A percentile compares a stretch with the other conserved stretches of the same genome.
These are phyloP conservation scores for Phialophora verrucosa DNA, from an alignment of 2,329 filamentous ascomycete genomes.

Conservation along the genomic window DNA sequence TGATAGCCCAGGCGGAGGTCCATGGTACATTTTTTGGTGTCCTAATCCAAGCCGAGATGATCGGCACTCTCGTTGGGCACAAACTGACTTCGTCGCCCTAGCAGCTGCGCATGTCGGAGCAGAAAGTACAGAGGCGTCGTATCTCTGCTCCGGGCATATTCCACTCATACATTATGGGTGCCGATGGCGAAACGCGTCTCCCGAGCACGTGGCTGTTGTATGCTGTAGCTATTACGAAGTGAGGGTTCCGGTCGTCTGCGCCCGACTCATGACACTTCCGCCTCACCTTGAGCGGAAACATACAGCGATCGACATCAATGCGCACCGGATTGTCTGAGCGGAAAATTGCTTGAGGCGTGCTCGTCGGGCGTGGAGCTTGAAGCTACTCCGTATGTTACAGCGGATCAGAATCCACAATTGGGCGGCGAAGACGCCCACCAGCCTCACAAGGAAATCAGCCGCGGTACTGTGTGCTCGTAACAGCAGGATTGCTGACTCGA, in stretches of 20 bases:
- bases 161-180: not conserved
- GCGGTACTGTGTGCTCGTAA: not conserved
- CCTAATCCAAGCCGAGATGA: conserved; percentile 19
- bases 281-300: conserved; percentile 8
- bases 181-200: conserved; percentile 2
- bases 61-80: conserved; percentile 34
- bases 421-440: conserved; percentile 23
- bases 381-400: conserved; percentile 11
- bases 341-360: not conserved
- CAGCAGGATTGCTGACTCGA: conserved; percentile 6
- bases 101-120: conserved; percentile 6
- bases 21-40: conserved; percentile 5
- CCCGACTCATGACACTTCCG: conserved; percentile 1
- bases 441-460: not conserved
- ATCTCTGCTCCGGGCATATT: not conserved
- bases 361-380: conserved; percentile 8
- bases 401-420: conserved; percentile 32
- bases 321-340: conserved; percentile 3
- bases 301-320: not conserved
- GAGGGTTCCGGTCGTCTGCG: not conserved
- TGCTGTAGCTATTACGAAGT: not conserved
- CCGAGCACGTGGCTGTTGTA: not conserved
- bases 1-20: conserved; percentile 11
- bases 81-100: conserved; percentile 25
- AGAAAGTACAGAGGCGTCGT: conserved; percentile 11